phyloP scores from a whole-genome alignment of 441 rosid genomes.

The Raphanus hybrid region DNA sequence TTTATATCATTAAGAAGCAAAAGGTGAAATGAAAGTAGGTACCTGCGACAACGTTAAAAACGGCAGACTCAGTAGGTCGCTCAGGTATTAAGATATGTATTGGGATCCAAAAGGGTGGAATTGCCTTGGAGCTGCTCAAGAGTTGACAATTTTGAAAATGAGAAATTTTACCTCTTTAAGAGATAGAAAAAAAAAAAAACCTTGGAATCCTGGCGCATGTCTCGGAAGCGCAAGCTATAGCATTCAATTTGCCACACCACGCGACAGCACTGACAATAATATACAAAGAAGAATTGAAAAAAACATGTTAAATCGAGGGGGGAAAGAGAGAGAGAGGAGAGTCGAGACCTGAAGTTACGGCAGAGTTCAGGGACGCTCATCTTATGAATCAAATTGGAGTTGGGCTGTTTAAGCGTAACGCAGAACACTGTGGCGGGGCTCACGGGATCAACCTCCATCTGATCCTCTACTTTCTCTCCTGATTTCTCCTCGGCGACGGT shows the following conservation, averaged over 20 bases:
- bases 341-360: slow-evolving; percentile 77
- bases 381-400: slow-evolving; percentile 75
- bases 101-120: slow-evolving; percentile 98
- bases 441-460: slow-evolving; percentile 82
- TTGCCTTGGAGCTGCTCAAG: slow-evolving; percentile 78
- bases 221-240: slow-evolving; percentile 98
- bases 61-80: slow-evolving; percentile 94
- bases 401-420: slow-evolving; percentile 85
- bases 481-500: slow-evolving; percentile 33
- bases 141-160: not conserved
- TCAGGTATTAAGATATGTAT: slow-evolving; percentile 96
- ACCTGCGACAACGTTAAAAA: slow-evolving; percentile 98
- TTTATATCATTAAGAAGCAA: no score
- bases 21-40: slow-evolving; percentile 24
- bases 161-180: not conserved
- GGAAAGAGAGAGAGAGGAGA: not conserved
- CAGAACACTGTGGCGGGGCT: slow-evolving; percentile 89
- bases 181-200: slow-evolving; percentile 42
- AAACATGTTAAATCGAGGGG: not conserved
- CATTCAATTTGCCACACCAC: slow-evolving; percentile 99
- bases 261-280: slow-evolving; percentile 80
- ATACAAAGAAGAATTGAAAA: not conserved
- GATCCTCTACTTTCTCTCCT: slow-evolving; percentile 50
- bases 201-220: slow-evolving; percentile 99
- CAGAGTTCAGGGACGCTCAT: slow-evolving; percentile 92